Conservation (phyloP, 352 stramenopile species). For the Phytophthora pluvialis region DNA sequence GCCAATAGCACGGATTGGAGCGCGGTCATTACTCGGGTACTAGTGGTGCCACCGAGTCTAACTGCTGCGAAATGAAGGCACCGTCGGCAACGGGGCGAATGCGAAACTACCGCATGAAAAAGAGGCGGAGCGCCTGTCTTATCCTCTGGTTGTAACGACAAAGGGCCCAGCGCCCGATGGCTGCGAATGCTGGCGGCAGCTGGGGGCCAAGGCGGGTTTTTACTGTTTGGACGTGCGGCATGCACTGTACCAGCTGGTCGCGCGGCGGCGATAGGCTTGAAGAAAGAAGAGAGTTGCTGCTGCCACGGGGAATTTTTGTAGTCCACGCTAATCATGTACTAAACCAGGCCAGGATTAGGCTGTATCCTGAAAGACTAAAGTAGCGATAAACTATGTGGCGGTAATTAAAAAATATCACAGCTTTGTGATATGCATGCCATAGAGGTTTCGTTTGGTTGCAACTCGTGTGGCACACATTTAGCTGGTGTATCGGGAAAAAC, state of each 20-base stretch:
- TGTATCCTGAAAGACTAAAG: too few relatives aligned
- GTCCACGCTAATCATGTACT: too few relatives aligned
- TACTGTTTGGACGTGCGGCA: constrained; percentile 23
- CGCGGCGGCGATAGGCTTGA: background rate
- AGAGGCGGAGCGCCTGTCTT: constrained; percentile 42
- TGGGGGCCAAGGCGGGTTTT: constrained; percentile 24
- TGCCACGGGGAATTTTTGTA: too few relatives aligned
- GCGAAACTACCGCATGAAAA: constrained; percentile 25
- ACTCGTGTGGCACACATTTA: too few relatives aligned
- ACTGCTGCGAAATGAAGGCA: constrained; percentile 21
- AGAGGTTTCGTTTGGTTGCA: too few relatives aligned
- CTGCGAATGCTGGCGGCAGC: constrained; percentile 14
- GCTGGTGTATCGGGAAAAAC: too few relatives aligned
- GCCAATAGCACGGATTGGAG: background rate
- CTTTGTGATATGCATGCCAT: too few relatives aligned
- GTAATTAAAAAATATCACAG: too few relatives aligned
- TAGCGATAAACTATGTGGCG: too few relatives aligned
- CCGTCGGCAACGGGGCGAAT: constrained; percentile 12
- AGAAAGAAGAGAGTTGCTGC: too few relatives aligned
- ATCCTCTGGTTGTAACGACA: constrained; percentile 15
- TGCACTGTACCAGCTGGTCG: background rate
- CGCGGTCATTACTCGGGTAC: background rate
- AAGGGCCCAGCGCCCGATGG: constrained; percentile 1
- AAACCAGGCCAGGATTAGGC: too few relatives aligned
- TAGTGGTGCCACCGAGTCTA: constrained; percentile 1